These are phyloP conservation scores for Prinsepia uniflora DNA, from an alignment of 306 rosid species.

Conservation along the genomic window DNA sequence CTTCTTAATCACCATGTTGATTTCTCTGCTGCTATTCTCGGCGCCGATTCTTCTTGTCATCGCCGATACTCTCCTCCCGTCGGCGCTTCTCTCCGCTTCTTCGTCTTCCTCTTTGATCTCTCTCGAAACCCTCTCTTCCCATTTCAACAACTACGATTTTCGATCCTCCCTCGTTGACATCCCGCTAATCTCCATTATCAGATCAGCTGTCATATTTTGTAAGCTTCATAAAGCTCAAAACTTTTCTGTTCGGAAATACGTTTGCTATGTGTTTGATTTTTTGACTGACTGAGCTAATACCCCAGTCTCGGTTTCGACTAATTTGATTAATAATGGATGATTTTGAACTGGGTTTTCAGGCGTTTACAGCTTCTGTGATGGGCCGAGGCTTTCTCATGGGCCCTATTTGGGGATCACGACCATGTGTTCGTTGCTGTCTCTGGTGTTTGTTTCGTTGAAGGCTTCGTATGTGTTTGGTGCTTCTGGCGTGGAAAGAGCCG, in stretches of 20 bases:
- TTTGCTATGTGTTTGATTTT: not conserved
- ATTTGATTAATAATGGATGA: not conserved
- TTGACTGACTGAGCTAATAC: not conserved
- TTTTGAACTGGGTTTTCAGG: conserved; percentile 33
- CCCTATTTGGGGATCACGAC: conserved; percentile 85
- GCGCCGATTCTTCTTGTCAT: conserved; percentile 76
- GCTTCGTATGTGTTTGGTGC: conserved; percentile 58
- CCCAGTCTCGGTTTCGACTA: not conserved
- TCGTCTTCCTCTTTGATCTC: conserved; percentile 43
- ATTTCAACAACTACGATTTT: conserved; percentile 70
- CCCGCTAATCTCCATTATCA: conserved; percentile 64
- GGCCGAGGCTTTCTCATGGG: conserved; percentile 73
- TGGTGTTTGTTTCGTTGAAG: conserved; percentile 75
- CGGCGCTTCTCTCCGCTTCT: conserved; percentile 66
- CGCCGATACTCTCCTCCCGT: conserved; percentile 73
- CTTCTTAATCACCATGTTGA: conserved; percentile 76
- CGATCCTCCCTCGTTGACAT: conserved; percentile 80
- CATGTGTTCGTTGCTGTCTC: conserved; percentile 59
- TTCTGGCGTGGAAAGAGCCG: conserved; percentile 27
- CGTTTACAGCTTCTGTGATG: conserved; percentile 84
- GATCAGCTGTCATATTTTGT: conserved; percentile 88
- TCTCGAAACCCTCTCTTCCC: conserved; percentile 48
- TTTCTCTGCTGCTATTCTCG: conserved; percentile 70
- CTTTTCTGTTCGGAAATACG: not conserved
- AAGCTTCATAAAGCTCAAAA: conserved; percentile 25